Evolutionary conservation across 2,329 filamentous ascomycete species (phyloP).

Genomic region (Xylaria sp.): DNA sequence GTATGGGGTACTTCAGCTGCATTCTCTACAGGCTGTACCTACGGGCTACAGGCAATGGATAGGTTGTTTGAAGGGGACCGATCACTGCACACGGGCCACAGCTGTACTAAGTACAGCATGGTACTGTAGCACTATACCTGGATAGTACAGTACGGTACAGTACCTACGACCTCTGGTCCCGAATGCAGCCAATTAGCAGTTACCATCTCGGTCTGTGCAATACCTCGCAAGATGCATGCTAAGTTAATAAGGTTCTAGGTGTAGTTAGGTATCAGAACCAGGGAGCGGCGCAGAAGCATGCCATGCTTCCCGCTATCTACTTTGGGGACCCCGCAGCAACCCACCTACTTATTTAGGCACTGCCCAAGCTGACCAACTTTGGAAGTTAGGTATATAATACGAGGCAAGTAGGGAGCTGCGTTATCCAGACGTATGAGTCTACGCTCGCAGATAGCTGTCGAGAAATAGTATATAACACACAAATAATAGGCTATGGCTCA

Average conservation of each 20-base stretch:
- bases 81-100: not conserved
- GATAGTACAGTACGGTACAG: not conserved
- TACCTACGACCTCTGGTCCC: not conserved
- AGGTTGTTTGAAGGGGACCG: not conserved
- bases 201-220: not conserved
- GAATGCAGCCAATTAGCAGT: not conserved
- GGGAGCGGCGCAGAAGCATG: too few species aligned
- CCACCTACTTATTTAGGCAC: conserved; percentile 37
- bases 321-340: conserved; percentile 31
- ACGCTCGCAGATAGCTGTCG: not conserved
- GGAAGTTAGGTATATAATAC: not conserved
- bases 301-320: not conserved
- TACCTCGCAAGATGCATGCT: conserved; percentile 12
- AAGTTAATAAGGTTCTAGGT: not conserved
- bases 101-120: not conserved
- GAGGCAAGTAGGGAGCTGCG: not conserved
- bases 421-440: not conserved
- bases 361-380: not conserved
- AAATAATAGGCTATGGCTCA: too few species aligned
- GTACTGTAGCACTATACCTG: not conserved
- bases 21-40: not conserved
- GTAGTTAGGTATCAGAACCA: not conserved
- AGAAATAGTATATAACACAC: too few species aligned
- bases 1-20: not conserved
- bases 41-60: not conserved